Percentiles rank a stretch among this genome's conserved stretches.
These are phyloP conservation scores for Tolypocladium nubicola DNA, from an alignment of 2,329 filamentous ascomycete species.

Conservation along the genomic window DNA sequence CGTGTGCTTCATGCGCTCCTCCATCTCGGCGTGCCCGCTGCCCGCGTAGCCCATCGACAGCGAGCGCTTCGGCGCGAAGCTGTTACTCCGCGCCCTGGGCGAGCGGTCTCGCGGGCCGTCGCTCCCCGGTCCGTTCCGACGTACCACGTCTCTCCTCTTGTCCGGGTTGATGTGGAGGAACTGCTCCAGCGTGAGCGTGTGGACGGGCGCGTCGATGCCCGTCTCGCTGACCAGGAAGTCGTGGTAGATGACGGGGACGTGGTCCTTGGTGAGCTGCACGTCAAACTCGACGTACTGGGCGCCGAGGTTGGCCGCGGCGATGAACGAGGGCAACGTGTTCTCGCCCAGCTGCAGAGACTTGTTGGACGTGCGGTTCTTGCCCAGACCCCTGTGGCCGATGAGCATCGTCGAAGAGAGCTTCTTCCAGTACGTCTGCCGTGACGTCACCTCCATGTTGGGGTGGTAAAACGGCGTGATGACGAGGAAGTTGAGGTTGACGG, in stretches of 20 bases:
- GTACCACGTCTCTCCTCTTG: constrained; percentile 18
- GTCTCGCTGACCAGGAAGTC: constrained; percentile 98
- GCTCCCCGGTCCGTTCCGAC: neutral
- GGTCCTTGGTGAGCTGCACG: constrained; percentile 96
- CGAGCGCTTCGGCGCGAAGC: constrained; percentile 35
- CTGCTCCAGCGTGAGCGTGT: constrained; percentile 89
- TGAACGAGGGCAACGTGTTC: constrained; percentile 93
- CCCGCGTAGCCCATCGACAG: constrained; percentile 44
- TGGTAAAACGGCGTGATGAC: constrained; percentile 92
- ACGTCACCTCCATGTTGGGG: constrained; percentile 85
- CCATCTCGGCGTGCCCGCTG: constrained; percentile 29
- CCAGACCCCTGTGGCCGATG: constrained; percentile 62
- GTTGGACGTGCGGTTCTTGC: constrained; percentile 78
- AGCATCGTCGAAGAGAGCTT: constrained; percentile 82
- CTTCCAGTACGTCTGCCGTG: constrained; percentile 93
- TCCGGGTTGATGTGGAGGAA: constrained; percentile 77
- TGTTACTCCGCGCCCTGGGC: constrained; percentile 21
- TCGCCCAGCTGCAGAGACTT: constrained; percentile 89
- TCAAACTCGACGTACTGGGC: constrained; percentile 70
- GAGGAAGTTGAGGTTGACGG: constrained; percentile 93
- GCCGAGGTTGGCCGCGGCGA: constrained; percentile 87
- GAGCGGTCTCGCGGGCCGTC: constrained; percentile 1
- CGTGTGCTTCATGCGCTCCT: constrained; percentile 94
- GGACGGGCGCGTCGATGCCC: constrained; percentile 91
- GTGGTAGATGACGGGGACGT: constrained; percentile 96